Evolutionary conservation across 2,329 filamentous ascomycete species (phyloP).

Genomic region (Didymella sp.): DNA sequence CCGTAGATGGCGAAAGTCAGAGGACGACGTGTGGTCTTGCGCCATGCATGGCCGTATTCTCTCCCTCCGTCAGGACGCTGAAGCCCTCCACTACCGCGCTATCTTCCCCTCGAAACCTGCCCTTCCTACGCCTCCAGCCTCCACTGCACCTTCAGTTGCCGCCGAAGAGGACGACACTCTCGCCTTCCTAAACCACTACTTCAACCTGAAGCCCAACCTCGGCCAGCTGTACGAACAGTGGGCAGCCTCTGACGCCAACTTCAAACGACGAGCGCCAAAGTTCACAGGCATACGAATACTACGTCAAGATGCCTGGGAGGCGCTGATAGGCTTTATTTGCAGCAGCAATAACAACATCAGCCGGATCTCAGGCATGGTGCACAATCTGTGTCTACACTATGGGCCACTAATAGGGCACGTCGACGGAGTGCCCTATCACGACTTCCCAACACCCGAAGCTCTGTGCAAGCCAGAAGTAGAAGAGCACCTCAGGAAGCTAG

Average conservation of each 20-base stretch:
- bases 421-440: slow-evolving; percentile 76
- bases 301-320: slow-evolving; percentile 95
- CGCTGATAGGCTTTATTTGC: slow-evolving; percentile 93
- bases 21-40: slow-evolving; percentile 85
- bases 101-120: slow-evolving; percentile 61
- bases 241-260: slow-evolving; percentile 85
- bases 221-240: slow-evolving; percentile 81
- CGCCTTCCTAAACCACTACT: slow-evolving; percentile 79
- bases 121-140: slow-evolving; percentile 1
- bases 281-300: slow-evolving; percentile 93
- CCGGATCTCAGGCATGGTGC: slow-evolving; percentile 94
- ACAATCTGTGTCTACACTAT: slow-evolving; percentile 88
- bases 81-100: slow-evolving; percentile 79
- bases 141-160: slow-evolving; percentile 35
- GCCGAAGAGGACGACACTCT: slow-evolving; percentile 72
- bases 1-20: slow-evolving; percentile 84
- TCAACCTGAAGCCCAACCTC: slow-evolving; percentile 83
- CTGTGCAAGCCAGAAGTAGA: slow-evolving; percentile 81
- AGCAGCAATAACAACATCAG: slow-evolving; percentile 99
- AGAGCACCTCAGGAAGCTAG: slow-evolving; percentile 76
- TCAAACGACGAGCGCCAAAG: slow-evolving; percentile 81
- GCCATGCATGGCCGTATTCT: slow-evolving; percentile 85
- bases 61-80: slow-evolving; percentile 81
- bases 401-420: slow-evolving; percentile 77
- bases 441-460: slow-evolving; percentile 80